Conservation (phyloP, 2,329 filamentous ascomycete species). For the Nectriaceae sp. region DNA sequence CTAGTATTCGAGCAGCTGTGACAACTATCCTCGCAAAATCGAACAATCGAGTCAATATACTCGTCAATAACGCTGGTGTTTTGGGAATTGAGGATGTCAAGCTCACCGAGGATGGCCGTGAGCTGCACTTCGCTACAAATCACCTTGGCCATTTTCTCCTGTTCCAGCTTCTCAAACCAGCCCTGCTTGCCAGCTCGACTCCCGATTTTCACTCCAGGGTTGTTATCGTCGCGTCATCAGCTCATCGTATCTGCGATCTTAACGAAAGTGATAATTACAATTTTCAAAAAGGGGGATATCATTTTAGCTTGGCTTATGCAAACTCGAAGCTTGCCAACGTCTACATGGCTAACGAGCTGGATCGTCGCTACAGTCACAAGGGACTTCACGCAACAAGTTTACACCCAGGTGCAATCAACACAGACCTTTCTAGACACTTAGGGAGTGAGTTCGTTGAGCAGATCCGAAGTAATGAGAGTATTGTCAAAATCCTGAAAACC, state of each 20-base stretch:
- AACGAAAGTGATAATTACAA: slow-evolving; percentile 17
- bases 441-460: not conserved
- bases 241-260: slow-evolving; percentile 31
- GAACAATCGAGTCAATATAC: slow-evolving; percentile 35
- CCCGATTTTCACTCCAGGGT: slow-evolving; percentile 47
- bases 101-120: slow-evolving; percentile 22
- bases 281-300: slow-evolving; percentile 12
- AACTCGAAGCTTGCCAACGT: slow-evolving; percentile 22
- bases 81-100: slow-evolving; percentile 32
- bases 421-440: slow-evolving; percentile 3
- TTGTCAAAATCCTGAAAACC: slow-evolving; percentile 3
- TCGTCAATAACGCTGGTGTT: slow-evolving; percentile 46
- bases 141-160: slow-evolving; percentile 30
- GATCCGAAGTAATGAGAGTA: not conserved
- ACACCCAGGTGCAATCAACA: slow-evolving; percentile 16
- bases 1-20: slow-evolving; percentile 24
- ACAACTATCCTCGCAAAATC: not conserved
- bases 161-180: slow-evolving; percentile 41
- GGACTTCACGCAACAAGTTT: slow-evolving; percentile 16
- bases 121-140: slow-evolving; percentile 29
- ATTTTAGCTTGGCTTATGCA: slow-evolving; percentile 16
- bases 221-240: slow-evolving; percentile 45
- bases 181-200: slow-evolving; percentile 41
- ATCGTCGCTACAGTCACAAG: slow-evolving; percentile 7
- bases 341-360: slow-evolving; percentile 21